Evolutionary conservation across 225 moss, liverwort and hornwort genomes (phyloP).

Genomic region (Pseudoscleropodium purum): DNA sequence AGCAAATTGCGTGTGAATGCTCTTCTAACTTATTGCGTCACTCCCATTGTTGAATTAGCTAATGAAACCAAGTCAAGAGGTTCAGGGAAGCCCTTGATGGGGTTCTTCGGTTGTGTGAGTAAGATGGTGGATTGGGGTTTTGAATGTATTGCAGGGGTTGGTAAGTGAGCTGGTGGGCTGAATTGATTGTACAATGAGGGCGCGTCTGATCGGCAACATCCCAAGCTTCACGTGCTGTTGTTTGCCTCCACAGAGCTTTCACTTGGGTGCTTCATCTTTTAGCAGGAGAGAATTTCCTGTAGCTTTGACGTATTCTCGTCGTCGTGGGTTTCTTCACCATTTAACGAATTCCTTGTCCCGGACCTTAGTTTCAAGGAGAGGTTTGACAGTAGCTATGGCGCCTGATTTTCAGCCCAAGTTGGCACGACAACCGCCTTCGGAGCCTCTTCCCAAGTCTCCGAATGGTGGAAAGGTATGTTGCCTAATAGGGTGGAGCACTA

Average conservation of each 20-base stretch:
- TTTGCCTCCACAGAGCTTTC: neutral
- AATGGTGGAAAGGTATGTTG: constrained; percentile 41
- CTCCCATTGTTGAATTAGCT: neutral
- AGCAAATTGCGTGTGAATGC: neutral
- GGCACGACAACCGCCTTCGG: constrained; percentile 49
- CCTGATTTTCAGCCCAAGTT: constrained; percentile 19
- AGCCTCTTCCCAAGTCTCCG: constrained; percentile 41
- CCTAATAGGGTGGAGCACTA: neutral
- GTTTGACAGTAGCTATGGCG: constrained; percentile 36
- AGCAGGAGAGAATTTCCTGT: neutral
- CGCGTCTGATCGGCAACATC: constrained; percentile 21
- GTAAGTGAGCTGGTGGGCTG: neutral
- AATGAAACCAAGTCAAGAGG: neutral
- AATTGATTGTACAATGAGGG: constrained; percentile 26
- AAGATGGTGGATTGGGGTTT: neutral
- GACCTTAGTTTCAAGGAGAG: neutral
- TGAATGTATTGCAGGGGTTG: neutral
- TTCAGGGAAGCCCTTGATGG: neutral
- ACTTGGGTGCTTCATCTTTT: neutral
- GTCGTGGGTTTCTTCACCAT: neutral
- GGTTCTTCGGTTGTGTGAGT: neutral
- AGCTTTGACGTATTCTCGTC: neutral
- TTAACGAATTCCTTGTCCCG: neutral
- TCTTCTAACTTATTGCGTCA: neutral
- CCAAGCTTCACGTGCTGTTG: neutral